Conservation (phyloP, 2,329 filamentous ascomycete genomes). For the Monosporascus sp. region DNA sequence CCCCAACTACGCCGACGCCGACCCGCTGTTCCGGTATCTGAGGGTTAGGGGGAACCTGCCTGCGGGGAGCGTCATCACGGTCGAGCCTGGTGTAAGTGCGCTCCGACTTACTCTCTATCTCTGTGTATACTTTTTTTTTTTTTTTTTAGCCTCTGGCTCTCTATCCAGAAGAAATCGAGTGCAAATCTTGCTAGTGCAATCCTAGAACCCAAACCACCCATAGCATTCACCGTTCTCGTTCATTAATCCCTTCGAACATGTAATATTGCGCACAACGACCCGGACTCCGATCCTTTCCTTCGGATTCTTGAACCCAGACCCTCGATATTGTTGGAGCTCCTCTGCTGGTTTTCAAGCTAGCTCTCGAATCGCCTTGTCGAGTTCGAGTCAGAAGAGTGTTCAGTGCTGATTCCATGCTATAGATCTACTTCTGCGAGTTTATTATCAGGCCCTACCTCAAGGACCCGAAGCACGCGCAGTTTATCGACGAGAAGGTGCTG, state of each 20-base stretch:
- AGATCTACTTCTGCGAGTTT: slow-evolving; percentile 87
- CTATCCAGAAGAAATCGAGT: no score
- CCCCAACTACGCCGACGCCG: slow-evolving; percentile 70
- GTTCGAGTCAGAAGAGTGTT: no score
- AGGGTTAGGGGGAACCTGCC: slow-evolving; percentile 72
- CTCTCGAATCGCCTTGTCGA: no score
- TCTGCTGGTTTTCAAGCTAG: no score
- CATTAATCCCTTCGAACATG: no score
- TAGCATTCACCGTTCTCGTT: no score
- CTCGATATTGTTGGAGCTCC: no score
- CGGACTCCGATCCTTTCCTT: slow-evolving; percentile 4
- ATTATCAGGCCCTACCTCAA: slow-evolving; percentile 78
- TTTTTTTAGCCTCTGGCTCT: background rate
- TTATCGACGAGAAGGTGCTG: slow-evolving; percentile 69
- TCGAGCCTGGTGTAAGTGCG: slow-evolving; percentile 76
- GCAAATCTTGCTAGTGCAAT: no score
- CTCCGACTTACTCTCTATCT: background rate
- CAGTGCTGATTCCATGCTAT: background rate
- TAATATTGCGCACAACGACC: background rate
- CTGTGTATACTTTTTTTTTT: background rate
- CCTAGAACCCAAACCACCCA: no score
- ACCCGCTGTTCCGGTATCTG: slow-evolving; percentile 82
- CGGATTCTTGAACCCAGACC: no score
- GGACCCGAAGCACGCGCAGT: slow-evolving; percentile 66
- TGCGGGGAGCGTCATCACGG: slow-evolving; percentile 79